Evolutionary conservation across 2,329 filamentous ascomycete genomes (phyloP), one percentile per base, ranked within the genome.

Genomic region (Colletotrichum liaoningense): DNA sequence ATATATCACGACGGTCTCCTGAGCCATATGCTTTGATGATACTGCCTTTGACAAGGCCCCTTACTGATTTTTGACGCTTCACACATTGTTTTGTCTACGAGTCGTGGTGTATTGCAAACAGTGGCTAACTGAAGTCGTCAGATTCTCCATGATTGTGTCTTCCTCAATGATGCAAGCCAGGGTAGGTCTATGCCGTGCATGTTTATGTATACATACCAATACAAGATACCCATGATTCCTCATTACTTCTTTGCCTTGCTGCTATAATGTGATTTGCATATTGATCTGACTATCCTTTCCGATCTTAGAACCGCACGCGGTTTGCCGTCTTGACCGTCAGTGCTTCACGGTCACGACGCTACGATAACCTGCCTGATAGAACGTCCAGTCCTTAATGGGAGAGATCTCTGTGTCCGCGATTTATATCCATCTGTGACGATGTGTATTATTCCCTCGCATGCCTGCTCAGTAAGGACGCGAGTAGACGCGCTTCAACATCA

Each of bases 1-100:
- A 73, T 74, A 73, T 69, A 42, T 75, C 74, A 75, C 74, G 74
- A 75, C 74, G 74, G 74, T 75, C 74, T 75, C 72, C 74, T 73
- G 73, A 75, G 74, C 74, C 69, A 65, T 73, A 73, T 75, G 74
- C 74, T 69, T 75, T 75, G 74, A 75, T 75, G 74, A 75, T 63
- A 75, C 57, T 64, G 74, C 74, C 74, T 73, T 75, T 75, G 74
- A 75, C 74, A 75, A 59, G 74, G 74, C 73, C 68, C 69, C 69
- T 38, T 64, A 75, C 74, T 75, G 74, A 75, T 63, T 63, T 30
- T 69, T 52, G 70, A 73, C 70, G 70, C 60, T 65, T 73, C 60
- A 62, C 46, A 62, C 28, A 19, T 35, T 70, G 70, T 73, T 66
- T 65, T 42, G 5, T 16, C 22, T 22, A 35, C 38, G 28, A 65